Evolutionary conservation across 345 rosid genomes (phyloP).

Genomic region (Aethionema arabicum): DNA sequence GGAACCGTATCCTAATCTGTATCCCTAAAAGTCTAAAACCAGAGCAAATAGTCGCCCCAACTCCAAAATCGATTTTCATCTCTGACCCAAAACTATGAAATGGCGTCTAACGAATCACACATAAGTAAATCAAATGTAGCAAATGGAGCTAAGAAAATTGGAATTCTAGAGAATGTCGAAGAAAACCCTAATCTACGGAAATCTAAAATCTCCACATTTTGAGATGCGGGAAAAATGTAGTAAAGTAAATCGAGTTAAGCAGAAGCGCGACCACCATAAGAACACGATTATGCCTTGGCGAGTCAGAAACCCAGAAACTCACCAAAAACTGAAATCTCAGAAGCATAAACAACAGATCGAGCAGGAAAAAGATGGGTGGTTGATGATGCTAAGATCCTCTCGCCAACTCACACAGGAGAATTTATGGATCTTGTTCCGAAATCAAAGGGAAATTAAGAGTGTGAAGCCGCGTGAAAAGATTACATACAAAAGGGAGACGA

Average conservation of each 20-base stretch:
- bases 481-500: constrained; percentile 3
- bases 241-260: constrained; percentile 16
- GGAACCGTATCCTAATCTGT: background rate
- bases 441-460: background rate
- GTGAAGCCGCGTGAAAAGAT: constrained; percentile 12
- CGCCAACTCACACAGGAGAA: constrained; percentile 11
- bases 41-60: background rate
- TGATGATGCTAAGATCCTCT: constrained; percentile 19
- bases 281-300: background rate
- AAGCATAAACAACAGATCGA: constrained; percentile 29
- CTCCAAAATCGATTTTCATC: background rate
- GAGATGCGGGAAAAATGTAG: constrained; percentile 5
- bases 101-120: background rate
- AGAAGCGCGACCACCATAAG: background rate
- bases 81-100: background rate
- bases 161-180: constrained; percentile 4
- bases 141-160: background rate
- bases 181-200: constrained; percentile 31
- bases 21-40: background rate
- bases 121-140: background rate
- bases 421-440: background rate
- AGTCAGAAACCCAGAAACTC: constrained; percentile 20
- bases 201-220: constrained; percentile 7
- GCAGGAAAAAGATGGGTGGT: background rate
- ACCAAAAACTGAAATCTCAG: constrained; percentile 19